These are phyloP conservation scores for Sphagnurus paluster DNA, from an alignment of 1,284 basidiomycete genomes.

Conservation along the genomic window DNA sequence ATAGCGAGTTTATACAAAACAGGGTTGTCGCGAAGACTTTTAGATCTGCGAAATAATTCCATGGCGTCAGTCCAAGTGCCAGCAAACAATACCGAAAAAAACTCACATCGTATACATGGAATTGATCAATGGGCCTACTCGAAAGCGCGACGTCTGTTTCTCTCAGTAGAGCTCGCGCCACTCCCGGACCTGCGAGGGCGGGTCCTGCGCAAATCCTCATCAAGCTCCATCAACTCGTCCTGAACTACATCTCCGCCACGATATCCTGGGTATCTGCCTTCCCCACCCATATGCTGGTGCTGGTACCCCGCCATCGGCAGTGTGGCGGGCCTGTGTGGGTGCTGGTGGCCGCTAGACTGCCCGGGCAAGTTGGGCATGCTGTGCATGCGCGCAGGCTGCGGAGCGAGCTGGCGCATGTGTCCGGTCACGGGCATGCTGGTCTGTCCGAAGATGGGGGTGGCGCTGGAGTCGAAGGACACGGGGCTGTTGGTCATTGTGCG, in stretches of 20 bases:
- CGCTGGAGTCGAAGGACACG: background rate
- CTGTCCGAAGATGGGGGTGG: constrained; percentile 8
- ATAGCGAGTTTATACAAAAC: background rate
- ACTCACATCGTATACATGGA: too few species aligned
- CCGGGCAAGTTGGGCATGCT: constrained; percentile 2
- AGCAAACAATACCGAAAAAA: too few species aligned
- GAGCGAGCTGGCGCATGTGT: background rate
- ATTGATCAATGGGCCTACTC: background rate
- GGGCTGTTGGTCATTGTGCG: background rate
- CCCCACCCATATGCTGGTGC: too few species aligned
- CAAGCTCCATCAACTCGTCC: background rate
- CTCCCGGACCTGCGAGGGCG: background rate
- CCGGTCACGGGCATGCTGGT: constrained; percentile 1
- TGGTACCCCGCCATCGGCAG: too few species aligned
- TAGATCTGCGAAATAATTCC: too few species aligned
- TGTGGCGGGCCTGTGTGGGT: background rate
- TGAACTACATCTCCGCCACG: background rate
- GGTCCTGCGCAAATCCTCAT: background rate
- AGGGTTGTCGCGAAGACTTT: too few species aligned
- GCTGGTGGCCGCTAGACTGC: background rate
- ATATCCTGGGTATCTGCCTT: background rate
- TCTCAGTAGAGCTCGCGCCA: background rate
- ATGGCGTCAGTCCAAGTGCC: too few species aligned
- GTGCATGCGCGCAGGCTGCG: background rate
- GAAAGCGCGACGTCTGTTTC: background rate